Conservation (phyloP, 23 red algal species). For the Gracilaria domingensis region DNA sequence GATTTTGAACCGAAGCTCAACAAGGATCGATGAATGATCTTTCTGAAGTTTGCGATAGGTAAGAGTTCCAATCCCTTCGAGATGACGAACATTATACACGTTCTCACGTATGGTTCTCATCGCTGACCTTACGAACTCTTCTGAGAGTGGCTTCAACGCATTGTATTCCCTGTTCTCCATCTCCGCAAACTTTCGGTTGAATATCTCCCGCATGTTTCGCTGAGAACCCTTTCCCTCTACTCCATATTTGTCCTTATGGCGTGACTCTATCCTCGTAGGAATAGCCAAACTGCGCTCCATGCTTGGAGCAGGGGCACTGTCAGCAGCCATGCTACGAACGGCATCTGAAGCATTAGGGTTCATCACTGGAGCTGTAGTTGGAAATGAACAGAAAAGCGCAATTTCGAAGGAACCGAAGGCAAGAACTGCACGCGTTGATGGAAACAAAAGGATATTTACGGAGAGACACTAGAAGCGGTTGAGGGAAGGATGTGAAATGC, state of each 20-base stretch:
- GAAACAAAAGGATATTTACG: no score
- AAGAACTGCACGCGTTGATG: not conserved
- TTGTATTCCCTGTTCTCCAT: not conserved
- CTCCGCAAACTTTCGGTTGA: not conserved
- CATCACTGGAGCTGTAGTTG: not conserved
- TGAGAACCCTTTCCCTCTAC: not conserved
- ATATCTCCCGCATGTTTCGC: not conserved
- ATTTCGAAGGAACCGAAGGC: not conserved
- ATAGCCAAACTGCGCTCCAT: not conserved
- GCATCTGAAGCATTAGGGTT: not conserved
- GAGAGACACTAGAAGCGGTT: not conserved
- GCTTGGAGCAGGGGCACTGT: not conserved
- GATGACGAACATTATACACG: not conserved
- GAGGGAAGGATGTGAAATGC: not conserved
- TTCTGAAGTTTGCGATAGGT: not conserved
- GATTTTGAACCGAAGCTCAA: not conserved
- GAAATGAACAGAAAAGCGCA: not conserved
- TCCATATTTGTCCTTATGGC: not conserved
- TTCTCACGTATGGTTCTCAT: not conserved
- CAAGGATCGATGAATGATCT: not conserved
- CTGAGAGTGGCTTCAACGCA: not conserved
- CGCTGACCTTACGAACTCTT: not conserved
- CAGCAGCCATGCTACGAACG: not conserved
- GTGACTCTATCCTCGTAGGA: not conserved
- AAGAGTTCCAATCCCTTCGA: not conserved